Base-by-base conservation (phyloP, 164 flowering plant genomes). In the Malania oleifera region DNA sequence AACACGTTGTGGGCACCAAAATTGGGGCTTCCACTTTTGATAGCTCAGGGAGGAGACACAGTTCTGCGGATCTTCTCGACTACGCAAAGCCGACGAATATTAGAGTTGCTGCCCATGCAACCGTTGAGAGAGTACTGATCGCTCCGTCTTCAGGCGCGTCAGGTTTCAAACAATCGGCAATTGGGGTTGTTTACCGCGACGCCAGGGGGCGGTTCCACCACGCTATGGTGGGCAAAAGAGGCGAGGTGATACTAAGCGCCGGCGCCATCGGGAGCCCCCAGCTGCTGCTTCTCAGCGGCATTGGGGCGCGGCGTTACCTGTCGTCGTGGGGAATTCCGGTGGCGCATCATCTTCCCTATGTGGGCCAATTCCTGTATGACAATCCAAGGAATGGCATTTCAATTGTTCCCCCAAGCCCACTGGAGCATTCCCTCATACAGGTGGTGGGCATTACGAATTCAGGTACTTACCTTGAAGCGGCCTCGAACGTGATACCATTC, bases 181-280 rank as follows among this genome's bases (percentile, higher is more conserved):
- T 73, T 24, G 96, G 96, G 6, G 89, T 87, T 0, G 73, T 85
- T 1, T 91, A 77, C 57, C 72, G 82, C 0, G 96, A 91, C 43
- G 25, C 13, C 44, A 25, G 1, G 0, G 95, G 98, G 23, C 57
- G 52, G 24, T 80, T 64, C 67, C 96, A 88, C 71, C 87, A 71
- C 7, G 98, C 95, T 1, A 79, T 86, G 83, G 29, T 85, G 40
- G 63, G 75, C 0, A 62, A 54, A 2, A 29, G 57, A 0, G 98
- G 98, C 1, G 98, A 89, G 68, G 86, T 92, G 24, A 70, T 92
- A 4, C 62, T 87, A 2, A 70, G 76, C 9, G 91, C 93, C 2
- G 97, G 98, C 1, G 95, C 98, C 2, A 57, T 92, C 6, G 98
- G 97, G 2, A 92, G 80, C 61, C 96, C 98, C 0, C 97, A 92